These are phyloP conservation scores for Pseudonitzschia delicatissima DNA, from an alignment of 108 stramenopile species.

Conservation along the genomic window DNA sequence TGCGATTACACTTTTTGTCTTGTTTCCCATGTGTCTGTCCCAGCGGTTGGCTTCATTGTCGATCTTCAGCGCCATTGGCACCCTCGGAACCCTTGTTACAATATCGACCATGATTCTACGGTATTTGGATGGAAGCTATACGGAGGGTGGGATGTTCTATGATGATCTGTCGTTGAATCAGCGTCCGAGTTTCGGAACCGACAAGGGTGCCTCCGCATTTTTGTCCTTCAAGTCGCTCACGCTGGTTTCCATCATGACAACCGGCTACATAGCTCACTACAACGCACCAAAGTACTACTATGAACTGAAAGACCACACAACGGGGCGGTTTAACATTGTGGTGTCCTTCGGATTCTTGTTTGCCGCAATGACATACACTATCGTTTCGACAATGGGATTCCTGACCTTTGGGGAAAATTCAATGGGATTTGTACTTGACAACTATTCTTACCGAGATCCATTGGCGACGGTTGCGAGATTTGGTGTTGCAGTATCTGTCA, in stretches of 20 bases:
- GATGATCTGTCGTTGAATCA: slow-evolving; percentile 42
- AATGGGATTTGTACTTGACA: slow-evolving; percentile 77
- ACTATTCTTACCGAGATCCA: slow-evolving; percentile 69
- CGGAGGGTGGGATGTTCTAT: slow-evolving; percentile 7
- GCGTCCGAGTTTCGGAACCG: slow-evolving; percentile 51
- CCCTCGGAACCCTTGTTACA: slow-evolving; percentile 81
- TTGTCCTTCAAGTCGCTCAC: slow-evolving; percentile 47
- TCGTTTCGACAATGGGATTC: slow-evolving; percentile 65
- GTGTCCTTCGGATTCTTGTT: slow-evolving; percentile 56
- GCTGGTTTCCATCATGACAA: slow-evolving; percentile 89
- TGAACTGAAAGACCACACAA: slow-evolving; percentile 75
- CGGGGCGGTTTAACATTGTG: slow-evolving; percentile 55
- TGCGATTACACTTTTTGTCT: slow-evolving; percentile 50
- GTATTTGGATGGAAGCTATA: slow-evolving; percentile 72
- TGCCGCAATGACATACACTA: slow-evolving; percentile 49
- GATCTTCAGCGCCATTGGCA: slow-evolving; percentile 80
- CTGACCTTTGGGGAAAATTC: slow-evolving; percentile 78
- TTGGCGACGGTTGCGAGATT: slow-evolving; percentile 73
- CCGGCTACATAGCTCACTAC: slow-evolving; percentile 92
- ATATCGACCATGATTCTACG: slow-evolving; percentile 63
- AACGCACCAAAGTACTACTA: slow-evolving; percentile 86
- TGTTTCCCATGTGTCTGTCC: slow-evolving; percentile 89
- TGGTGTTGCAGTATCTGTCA: slow-evolving; percentile 63
- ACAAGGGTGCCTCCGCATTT: neutral
- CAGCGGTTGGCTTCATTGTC: slow-evolving; percentile 69